Base-by-base conservation (phyloP, 371 early-diverging fungal genomes). In the Lichtheimia ramosa region DNA sequence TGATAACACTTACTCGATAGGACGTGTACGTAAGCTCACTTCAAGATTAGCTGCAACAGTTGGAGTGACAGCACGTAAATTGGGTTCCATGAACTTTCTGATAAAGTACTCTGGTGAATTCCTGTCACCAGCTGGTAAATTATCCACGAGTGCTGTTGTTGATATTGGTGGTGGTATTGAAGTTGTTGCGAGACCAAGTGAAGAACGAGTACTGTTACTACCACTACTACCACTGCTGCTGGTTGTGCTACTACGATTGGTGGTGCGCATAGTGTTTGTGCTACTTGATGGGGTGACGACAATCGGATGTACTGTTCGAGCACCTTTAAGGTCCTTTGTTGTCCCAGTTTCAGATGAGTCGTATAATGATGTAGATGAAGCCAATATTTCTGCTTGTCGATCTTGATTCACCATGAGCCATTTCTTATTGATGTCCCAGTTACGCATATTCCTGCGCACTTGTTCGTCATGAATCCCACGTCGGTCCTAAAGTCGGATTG, bases 391-490 rank as follows among this genome's bases (percentile, higher is more conserved):
- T 15, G 81, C 77, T 49, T 80, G 75, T 43, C 68, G 69, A 46
- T 80, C 81, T 58, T 80, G 81, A 24, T 71, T 64, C 4, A 80
- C 64, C 77, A 80, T 73, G 8, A 80, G 62, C 77, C 81, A 75
- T 58, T 80, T 80, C 59, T 80, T 80, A 40, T 73, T 73, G 2
- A 62, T 43, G 24, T 64, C 62, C 72, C 71, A 80, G 1, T 64
- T 58, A 15, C 64, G 62, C 80, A 80, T 80, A 25, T 43, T 65
- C 27, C 54, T 48, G 41, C 61, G 63, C 1, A 69, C 54, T 16
- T 63, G 63, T 28, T 68, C 63, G 46, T 79, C 77, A 40, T 71
- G 68, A 48, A 79, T 74, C 13, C 80, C 80, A 21, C 80, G 65
- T 49, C 78, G 70, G 25, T 68, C 74, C 77, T 77, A 62, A 1